Conservation (phyloP, 2,329 filamentous ascomycete genomes). For the Hyphodiscus sp. region DNA sequence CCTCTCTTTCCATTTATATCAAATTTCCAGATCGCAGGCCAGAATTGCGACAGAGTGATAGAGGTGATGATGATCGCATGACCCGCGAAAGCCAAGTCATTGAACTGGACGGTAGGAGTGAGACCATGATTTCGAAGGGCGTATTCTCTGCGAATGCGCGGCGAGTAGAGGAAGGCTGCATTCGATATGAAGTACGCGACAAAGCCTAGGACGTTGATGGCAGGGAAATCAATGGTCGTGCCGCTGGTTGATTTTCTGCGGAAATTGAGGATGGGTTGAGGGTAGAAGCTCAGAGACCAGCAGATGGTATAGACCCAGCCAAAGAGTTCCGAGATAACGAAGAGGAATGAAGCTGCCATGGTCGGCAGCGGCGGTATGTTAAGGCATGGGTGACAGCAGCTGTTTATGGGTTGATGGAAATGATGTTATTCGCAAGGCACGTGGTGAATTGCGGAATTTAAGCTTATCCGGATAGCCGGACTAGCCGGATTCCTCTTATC, state of each 20-base stretch:
- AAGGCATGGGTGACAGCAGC: constrained; percentile 4
- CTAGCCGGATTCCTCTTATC: constrained; percentile 1
- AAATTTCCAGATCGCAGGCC: constrained; percentile 69
- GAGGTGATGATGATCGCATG: constrained; percentile 71
- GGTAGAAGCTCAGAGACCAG: constrained; percentile 91
- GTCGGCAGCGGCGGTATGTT: constrained; percentile 6
- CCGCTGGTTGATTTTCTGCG: constrained; percentile 71
- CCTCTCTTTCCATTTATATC: constrained; percentile 42
- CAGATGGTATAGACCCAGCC: constrained; percentile 71
- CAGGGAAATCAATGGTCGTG: constrained; percentile 81
- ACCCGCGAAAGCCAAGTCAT: constrained; percentile 82
- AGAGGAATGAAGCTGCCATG: constrained; percentile 36
- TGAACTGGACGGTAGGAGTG: constrained; percentile 77
- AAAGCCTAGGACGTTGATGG: constrained; percentile 67
- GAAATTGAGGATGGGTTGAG: constrained; percentile 78
- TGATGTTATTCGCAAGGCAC: neutral
- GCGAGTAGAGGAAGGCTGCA: constrained; percentile 68
- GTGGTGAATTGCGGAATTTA: constrained; percentile 4
- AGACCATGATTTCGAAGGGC: constrained; percentile 69
- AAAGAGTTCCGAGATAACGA: constrained; percentile 49
- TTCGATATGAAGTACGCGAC: constrained; percentile 71
- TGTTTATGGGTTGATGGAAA: neutral
- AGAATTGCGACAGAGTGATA: constrained; percentile 73
- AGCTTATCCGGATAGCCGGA: constrained; percentile 10
- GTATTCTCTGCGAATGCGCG: constrained; percentile 74